phyloP scores from a whole-genome alignment of 169 alveolate species.

The Babesia ovis region DNA sequence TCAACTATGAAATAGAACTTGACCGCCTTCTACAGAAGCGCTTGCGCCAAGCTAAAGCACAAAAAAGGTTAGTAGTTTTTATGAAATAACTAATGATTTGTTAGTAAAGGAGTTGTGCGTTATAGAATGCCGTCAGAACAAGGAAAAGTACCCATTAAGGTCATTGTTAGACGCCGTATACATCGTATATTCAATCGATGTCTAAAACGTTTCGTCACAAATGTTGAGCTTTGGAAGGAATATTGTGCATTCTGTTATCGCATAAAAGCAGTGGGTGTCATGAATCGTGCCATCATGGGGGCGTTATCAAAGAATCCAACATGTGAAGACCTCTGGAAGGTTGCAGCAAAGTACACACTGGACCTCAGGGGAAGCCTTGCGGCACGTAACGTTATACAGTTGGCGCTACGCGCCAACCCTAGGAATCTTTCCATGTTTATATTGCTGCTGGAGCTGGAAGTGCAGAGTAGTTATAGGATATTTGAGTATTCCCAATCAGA shows the following conservation, averaged over 20 bases:
- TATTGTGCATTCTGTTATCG: slow-evolving; percentile 46
- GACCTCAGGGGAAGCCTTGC: slow-evolving; percentile 46
- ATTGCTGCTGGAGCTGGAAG: slow-evolving; percentile 40
- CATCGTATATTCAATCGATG: slow-evolving; percentile 56
- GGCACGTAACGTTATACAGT: slow-evolving; percentile 41
- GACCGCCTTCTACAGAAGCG: slow-evolving; percentile 47
- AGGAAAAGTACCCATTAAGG: slow-evolving; percentile 26
- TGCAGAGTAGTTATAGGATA: slow-evolving; percentile 7
- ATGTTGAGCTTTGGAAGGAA: slow-evolving; percentile 28
- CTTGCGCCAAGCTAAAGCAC: slow-evolving; percentile 1
- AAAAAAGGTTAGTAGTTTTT: slow-evolving; percentile 3
- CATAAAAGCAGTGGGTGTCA: slow-evolving; percentile 29
- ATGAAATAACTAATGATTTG: neutral
- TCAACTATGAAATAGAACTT: slow-evolving; percentile 52
- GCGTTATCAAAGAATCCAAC: slow-evolving; percentile 59
- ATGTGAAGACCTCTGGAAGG: slow-evolving; percentile 43
- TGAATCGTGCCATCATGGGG: slow-evolving; percentile 52
- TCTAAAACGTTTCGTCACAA: slow-evolving; percentile 31
- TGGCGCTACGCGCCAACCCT: slow-evolving; percentile 51
- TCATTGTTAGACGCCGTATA: slow-evolving; percentile 37
- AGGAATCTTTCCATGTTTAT: slow-evolving; percentile 16
- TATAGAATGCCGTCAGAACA: neutral
- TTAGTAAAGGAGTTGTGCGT: neutral
- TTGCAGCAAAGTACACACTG: slow-evolving; percentile 44
- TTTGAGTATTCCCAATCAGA: neutral